These are phyloP conservation scores for Penicillium sp. DNA, from an alignment of 2,329 filamentous ascomycete genomes.

Conservation along the genomic window DNA sequence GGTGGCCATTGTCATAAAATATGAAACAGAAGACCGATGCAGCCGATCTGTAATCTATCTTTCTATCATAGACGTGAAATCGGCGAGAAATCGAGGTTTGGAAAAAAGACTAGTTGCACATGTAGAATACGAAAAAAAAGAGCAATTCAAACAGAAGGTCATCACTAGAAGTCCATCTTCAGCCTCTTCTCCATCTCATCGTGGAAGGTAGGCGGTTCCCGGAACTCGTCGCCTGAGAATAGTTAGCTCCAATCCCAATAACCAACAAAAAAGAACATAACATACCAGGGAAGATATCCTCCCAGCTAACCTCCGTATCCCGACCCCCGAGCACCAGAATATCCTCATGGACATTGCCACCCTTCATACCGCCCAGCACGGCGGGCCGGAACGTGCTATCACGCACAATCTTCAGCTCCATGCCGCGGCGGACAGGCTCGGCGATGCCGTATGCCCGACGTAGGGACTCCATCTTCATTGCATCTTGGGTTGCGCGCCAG, in stretches of 20 bases:
- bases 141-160: slow-evolving; percentile 9
- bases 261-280: slow-evolving; percentile 13
- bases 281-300: slow-evolving; percentile 79
- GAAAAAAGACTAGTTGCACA: slow-evolving; percentile 15
- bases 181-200: slow-evolving; percentile 91
- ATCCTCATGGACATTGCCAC: slow-evolving; percentile 75
- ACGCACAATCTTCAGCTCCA: slow-evolving; percentile 87
- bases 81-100: slow-evolving; percentile 5
- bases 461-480: slow-evolving; percentile 80
- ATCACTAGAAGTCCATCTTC: slow-evolving; percentile 58
- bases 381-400: slow-evolving; percentile 70
- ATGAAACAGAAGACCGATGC: not conserved
- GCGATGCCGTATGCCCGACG: slow-evolving; percentile 84
- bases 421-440: slow-evolving; percentile 84
- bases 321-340: slow-evolving; percentile 65
- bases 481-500: slow-evolving; percentile 87
- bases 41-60: slow-evolving; percentile 11
- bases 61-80: slow-evolving; percentile 14
- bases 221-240: slow-evolving; percentile 59
- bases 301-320: slow-evolving; percentile 77
- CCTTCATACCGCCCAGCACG: slow-evolving; percentile 56
- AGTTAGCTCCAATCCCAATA: slow-evolving; percentile 1
- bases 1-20: not conserved
- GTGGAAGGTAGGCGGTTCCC: slow-evolving; percentile 68
- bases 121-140: slow-evolving; percentile 2